phyloP scores from a whole-genome alignment of 2,329 filamentous ascomycete genomes.

The Aspergillus aculeatinus region DNA sequence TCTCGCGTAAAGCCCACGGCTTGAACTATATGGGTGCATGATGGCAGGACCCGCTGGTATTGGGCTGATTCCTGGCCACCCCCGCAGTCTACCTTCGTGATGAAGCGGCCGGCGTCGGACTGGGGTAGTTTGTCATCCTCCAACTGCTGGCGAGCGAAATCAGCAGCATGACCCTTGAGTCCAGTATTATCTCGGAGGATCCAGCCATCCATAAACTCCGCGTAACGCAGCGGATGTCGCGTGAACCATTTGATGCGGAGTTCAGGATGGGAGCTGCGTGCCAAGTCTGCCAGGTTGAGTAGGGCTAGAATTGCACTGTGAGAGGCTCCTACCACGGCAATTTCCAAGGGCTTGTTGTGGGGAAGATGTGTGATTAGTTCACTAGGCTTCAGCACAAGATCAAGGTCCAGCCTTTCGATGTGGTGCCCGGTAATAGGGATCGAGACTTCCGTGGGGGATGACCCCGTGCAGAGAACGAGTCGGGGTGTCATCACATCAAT shows the following conservation, averaged over 20 bases:
- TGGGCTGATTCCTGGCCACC: slow-evolving; percentile 45
- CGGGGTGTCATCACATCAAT: slow-evolving; percentile 42
- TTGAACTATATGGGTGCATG: slow-evolving; percentile 56
- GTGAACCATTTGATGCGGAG: slow-evolving; percentile 63
- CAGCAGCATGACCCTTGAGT: slow-evolving; percentile 61
- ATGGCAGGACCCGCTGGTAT: slow-evolving; percentile 49
- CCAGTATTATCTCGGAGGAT: slow-evolving; percentile 66
- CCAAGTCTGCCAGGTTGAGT: slow-evolving; percentile 59
- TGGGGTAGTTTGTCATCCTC: slow-evolving; percentile 51
- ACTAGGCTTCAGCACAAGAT: slow-evolving; percentile 56
- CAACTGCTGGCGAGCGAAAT: slow-evolving; percentile 59
- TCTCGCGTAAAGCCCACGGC: slow-evolving; percentile 59
- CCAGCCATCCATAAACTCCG: slow-evolving; percentile 62
- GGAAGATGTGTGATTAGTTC: slow-evolving; percentile 46
- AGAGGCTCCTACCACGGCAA: slow-evolving; percentile 62
- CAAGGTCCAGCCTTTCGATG: slow-evolving; percentile 52
- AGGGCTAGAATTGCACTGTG: slow-evolving; percentile 64
- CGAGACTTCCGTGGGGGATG: slow-evolving; percentile 48
- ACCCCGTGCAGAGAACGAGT: slow-evolving; percentile 61
- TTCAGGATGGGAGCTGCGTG: slow-evolving; percentile 51
- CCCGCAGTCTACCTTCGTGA: slow-evolving; percentile 50
- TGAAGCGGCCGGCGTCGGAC: slow-evolving; percentile 49
- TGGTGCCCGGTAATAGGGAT: slow-evolving; percentile 44
- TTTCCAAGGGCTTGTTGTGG: slow-evolving; percentile 36
- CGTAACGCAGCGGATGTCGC: slow-evolving; percentile 60